Base-by-base conservation (phyloP, 2,329 filamentous ascomycete species). In the Orbilia quercus region DNA sequence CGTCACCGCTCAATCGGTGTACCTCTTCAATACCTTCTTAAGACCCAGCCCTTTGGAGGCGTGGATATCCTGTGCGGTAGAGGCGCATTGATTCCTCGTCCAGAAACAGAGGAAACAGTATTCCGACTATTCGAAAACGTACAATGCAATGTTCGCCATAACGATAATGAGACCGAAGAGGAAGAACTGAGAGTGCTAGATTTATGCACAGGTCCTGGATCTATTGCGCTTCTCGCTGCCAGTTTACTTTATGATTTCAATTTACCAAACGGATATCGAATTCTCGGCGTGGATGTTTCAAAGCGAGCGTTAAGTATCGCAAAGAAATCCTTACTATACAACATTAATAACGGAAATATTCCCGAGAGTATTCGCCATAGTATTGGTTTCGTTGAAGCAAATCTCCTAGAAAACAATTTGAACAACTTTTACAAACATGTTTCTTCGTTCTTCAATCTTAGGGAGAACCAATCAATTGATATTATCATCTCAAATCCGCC, bases 161-260 rank as follows among this genome's bases (percentile, higher is more conserved):
- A 82, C 87, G 76, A 82, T 91, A 9, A 85, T 84, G 36, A 75
- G 84, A 18, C 79, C 87, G 75, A 74, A 6, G 75, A 69, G 23
- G 51, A 77, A 2, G 45, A 76, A 74, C 78, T 96, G 11, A 85
- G 84, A 11, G 83, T 98, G 42, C 80, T 97, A 7, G 95, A 99
- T 80, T 83, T 97, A 28, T 98, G 95, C 80, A 93, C 92, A 0
- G 95, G 95, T 7, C 91, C 91, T 3, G 95, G 95, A 2, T 97
- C 94, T 81, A 96, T 98, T 75, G 86, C 92, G 0, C 85, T 98
- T 7, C 85, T 91, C 1, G 84, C 96, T 5, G 87, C 90, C 74
- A 83, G 88, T 36, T 83, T 89, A 7, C 84, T 92, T 67, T 34
- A 44, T 7, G 28, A 54, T 23, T 23, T 48, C n/a, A 12, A 45